phyloP scores from a whole-genome alignment of 2,329 filamentous ascomycete genomes.

The Fusarium secorum region DNA sequence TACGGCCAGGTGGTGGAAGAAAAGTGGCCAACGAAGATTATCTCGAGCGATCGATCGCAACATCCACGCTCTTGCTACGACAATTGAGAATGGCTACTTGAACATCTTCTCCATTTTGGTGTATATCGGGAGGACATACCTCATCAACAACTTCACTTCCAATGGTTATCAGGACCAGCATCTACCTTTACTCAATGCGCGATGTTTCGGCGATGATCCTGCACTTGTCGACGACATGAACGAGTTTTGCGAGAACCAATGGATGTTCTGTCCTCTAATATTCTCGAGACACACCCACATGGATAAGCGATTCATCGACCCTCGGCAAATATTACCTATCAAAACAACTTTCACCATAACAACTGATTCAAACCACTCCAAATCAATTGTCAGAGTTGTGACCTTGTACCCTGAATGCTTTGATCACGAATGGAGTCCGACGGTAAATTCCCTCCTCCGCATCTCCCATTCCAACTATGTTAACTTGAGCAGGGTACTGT shows the following conservation, averaged over 20 bases:
- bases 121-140: neutral
- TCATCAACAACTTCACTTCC: neutral
- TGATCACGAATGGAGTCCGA: neutral
- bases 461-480: neutral
- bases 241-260: conserved; percentile 3
- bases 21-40: neutral
- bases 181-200: conserved; percentile 2
- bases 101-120: conserved; percentile 27
- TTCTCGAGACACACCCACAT: neutral
- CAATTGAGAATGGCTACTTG: conserved; percentile 5
- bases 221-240: neutral
- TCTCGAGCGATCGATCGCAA: neutral
- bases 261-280: conserved; percentile 15
- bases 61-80: neutral
- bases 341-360: neutral
- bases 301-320: neutral
- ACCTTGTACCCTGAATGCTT: conserved; percentile 3
- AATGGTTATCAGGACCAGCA: neutral
- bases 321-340: conserved; percentile 20
- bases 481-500: neutral
- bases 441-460: neutral
- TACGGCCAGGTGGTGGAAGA: neutral
- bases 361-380: neutral
- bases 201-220: neutral
- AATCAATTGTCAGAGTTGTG: neutral